Base-by-base conservation (phyloP, 1,284 basidiomycete genomes). In the Anthracocystis panici-leucophaei region DNA sequence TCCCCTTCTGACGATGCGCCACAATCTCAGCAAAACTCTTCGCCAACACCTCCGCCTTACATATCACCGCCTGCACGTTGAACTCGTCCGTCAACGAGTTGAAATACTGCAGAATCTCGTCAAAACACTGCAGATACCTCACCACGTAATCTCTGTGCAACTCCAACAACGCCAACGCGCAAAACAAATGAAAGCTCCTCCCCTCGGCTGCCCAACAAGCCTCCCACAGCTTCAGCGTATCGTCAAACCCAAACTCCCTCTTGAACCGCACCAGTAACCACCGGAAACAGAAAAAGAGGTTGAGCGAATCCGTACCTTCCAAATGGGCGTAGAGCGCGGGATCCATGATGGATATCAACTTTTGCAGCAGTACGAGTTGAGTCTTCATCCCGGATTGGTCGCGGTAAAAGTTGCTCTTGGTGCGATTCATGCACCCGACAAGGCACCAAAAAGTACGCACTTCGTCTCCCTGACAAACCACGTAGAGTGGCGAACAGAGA, bases 371-470 rank as follows among this genome's bases (percentile, higher is more conserved):
- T 45, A 91, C 89, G 21, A 99, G 87, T 82, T 98, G 94, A 64
- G 91, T 91, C 87, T 94, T 95, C 96, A 99, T 99, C 3, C 97
- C 96, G 68, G 92, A 93, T 85, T 99, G 96, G 83, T 98, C 95
- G n/a, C 93, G 90, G 44, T 93, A 88, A 86, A 98, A 99, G 85
- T 98, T 97, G 82, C 91, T 89, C 87, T 94, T 93, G 93, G 97
- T 96, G 52, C 93, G 91, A 80, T 93, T 89, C 97, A 99, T 99
- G 61, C 97, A 89, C 69, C 92, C 91, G 21, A 93, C 94, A 82
- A 99, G 95, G 82, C 93, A 94, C 94, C 95, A 97, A 86, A 97
- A 99, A 0, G 93, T 93, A 83, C 92, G 87, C 49, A 92, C 92
- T 81, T 97, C 93, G 77, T 97, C 92, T 14, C 90, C 93, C 55